Conservation (phyloP, 2,329 filamentous ascomycete genomes). For the Corynespora cassiicola region DNA sequence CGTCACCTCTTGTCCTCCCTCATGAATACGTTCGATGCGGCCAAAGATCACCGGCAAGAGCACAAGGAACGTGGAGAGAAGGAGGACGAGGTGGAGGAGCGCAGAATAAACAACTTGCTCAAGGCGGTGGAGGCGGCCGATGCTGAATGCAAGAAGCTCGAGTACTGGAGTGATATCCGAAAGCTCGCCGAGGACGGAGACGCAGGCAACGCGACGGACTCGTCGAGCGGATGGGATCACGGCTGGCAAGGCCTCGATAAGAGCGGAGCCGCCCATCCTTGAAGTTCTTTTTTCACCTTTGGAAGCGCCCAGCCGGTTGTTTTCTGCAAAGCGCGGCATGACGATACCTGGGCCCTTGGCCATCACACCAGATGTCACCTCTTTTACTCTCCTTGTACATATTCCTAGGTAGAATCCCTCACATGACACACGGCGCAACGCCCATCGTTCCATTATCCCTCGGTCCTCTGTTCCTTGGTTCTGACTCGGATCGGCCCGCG, state of each 20-base stretch:
- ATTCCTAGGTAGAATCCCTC: conserved; percentile 4
- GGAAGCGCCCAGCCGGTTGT: too few species aligned
- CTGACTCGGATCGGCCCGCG: conserved; percentile 57
- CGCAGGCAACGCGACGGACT: conserved; percentile 39
- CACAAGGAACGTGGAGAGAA: conserved; percentile 49
- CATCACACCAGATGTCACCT: too few species aligned
- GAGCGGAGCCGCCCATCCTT: conserved; percentile 41
- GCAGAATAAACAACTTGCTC: conserved; percentile 71
- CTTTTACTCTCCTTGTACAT: conserved; percentile 3
- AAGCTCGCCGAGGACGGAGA: conserved; percentile 48
- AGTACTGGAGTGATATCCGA: conserved; percentile 82
- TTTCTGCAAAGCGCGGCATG: too few species aligned
- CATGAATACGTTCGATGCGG: conserved; percentile 61
- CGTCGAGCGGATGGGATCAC: conserved; percentile 41
- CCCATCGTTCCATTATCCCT: conserved; percentile 3
- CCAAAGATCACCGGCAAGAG: conserved; percentile 57
- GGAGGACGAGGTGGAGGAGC: conserved; percentile 55
- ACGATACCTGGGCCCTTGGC: conserved; percentile 3
- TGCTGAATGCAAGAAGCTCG: conserved; percentile 78
- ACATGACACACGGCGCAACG: not conserved
- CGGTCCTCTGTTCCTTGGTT: too few species aligned
- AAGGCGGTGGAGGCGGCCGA: conserved; percentile 78
- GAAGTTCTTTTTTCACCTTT: too few species aligned
- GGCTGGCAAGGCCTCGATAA: conserved; percentile 47
- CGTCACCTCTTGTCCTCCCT: conserved; percentile 76